A percentile compares a stretch with the other conserved stretches of the same genome.
Conservation (phyloP, 139 green algal genomes). For the Microglena sp. region DNA sequence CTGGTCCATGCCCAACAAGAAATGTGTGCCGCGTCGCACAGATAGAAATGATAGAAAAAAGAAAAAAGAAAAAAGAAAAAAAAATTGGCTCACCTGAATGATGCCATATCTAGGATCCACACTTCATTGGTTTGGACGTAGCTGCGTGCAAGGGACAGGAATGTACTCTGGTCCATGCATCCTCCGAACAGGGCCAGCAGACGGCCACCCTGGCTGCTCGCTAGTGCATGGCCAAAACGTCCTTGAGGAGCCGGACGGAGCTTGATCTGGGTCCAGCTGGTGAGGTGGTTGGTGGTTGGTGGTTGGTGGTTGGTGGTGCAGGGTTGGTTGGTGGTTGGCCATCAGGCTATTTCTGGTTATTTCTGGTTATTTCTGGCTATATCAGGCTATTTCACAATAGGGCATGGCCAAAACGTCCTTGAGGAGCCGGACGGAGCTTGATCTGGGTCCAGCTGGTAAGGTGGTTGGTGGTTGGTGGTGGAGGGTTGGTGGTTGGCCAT, state of each 20-base stretch:
- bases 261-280: constrained; percentile 47
- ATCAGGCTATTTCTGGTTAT: not conserved
- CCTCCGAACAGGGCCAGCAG: constrained; percentile 25
- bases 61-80: too few species aligned
- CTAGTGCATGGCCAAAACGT: constrained; percentile 45
- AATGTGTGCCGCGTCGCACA: too few species aligned
- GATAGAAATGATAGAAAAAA: too few species aligned
- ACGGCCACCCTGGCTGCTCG: constrained; percentile 8
- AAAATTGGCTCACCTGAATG: constrained; percentile 26
- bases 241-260: constrained; percentile 27
- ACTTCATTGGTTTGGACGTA: constrained; percentile 34
- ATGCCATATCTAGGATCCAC: constrained; percentile 31
- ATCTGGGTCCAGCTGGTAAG: constrained; percentile 44
- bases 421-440: constrained; percentile 24
- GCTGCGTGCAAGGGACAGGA: constrained; percentile 28
- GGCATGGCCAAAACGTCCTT: constrained; percentile 28
- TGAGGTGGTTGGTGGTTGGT: not conserved
- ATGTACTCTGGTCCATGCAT: constrained; percentile 25
- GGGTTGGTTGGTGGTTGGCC: not conserved
- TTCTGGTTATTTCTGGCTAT: not conserved
- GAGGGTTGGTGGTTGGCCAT: not conserved
- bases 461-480: not conserved
- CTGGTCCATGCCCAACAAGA: too few species aligned
- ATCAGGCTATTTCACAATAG: not conserved
- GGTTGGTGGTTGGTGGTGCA: not conserved